Percentiles rank a stretch among this genome's conserved stretches.
These are phyloP conservation scores for Suillus plorans DNA, from an alignment of 768 basidiomycete genomes.

Conservation along the genomic window DNA sequence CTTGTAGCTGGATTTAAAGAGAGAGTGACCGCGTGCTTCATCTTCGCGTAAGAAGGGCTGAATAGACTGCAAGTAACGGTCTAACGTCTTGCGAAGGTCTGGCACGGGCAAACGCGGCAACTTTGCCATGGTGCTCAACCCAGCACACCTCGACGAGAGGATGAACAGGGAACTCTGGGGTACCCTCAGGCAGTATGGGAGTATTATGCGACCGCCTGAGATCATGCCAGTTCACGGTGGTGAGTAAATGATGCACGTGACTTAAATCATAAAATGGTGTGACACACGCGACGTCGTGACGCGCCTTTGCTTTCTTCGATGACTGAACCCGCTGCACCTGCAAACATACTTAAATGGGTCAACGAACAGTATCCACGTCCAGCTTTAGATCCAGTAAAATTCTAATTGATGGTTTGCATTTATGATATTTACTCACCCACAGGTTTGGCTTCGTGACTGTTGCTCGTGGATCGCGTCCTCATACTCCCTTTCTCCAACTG, in stretches of 20 bases:
- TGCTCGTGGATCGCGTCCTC: conserved; percentile 60
- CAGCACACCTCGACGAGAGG: not conserved
- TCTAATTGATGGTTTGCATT: not conserved
- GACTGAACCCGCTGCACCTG: conserved; percentile 19
- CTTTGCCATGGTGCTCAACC: conserved; percentile 7
- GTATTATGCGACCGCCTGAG: not conserved
- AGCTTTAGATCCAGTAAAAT: conserved; percentile 57
- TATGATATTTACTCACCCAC: conserved; percentile 7
- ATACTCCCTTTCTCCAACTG: conserved; percentile 44
- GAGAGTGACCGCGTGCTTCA: conserved; percentile 53
- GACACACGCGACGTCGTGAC: not conserved
- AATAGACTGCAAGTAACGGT: conserved; percentile 75
- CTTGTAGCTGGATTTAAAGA: conserved; percentile 51
- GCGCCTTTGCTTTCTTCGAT: conserved; percentile 13
- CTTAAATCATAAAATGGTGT: too few relatives aligned
- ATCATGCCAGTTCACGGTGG: not conserved
- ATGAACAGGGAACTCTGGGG: not conserved
- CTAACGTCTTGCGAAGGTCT: conserved; percentile 68
- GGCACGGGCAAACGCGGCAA: conserved; percentile 84
- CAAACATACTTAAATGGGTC: conserved; percentile 52
- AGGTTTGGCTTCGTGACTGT: conserved; percentile 81
- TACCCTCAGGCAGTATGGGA: not conserved
- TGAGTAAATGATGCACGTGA: conserved; percentile 1
- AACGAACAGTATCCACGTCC: conserved; percentile 57
- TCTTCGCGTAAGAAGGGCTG: conserved; percentile 79